These are phyloP conservation scores for Heritiera fomes DNA, from an alignment of 345 rosid genomes.

Conservation along the genomic window DNA sequence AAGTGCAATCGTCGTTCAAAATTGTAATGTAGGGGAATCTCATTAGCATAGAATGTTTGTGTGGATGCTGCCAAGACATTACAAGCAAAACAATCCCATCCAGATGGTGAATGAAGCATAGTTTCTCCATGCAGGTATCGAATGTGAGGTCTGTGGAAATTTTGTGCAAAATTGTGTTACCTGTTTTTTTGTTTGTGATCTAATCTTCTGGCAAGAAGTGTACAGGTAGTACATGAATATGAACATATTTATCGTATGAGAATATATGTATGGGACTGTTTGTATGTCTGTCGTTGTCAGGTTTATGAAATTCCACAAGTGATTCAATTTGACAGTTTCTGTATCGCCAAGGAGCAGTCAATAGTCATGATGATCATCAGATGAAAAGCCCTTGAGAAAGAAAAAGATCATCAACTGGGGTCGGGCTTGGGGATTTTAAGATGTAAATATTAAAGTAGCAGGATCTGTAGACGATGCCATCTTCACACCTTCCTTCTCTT, in stretches of 20 bases:
- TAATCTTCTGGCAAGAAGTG: slow-evolving; percentile 27
- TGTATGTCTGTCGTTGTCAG: not conserved
- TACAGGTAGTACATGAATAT: slow-evolving; percentile 16
- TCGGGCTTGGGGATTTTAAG: not conserved
- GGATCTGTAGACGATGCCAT: not conserved
- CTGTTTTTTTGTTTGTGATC: slow-evolving; percentile 6
- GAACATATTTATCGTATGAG: not conserved
- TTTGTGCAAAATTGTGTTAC: slow-evolving; percentile 12
- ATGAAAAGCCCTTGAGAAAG: not conserved
- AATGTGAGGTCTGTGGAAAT: slow-evolving; percentile 10
- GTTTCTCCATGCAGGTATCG: not conserved
- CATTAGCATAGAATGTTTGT: not conserved
- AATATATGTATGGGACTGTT: not conserved
- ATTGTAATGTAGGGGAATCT: slow-evolving; percentile 36
- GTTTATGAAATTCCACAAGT: not conserved
- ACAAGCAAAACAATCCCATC: not conserved
- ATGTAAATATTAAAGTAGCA: not conserved
- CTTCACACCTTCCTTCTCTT: not conserved
- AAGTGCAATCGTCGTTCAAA: slow-evolving; percentile 64
- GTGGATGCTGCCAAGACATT: slow-evolving; percentile 16
- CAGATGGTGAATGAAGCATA: not conserved
- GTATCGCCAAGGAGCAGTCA: not conserved
- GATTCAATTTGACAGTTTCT: not conserved
- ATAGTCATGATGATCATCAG: not conserved
- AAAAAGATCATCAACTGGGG: not conserved